Base-by-base conservation (phyloP, 306 rosid genomes). In the Acacia confusa region DNA sequence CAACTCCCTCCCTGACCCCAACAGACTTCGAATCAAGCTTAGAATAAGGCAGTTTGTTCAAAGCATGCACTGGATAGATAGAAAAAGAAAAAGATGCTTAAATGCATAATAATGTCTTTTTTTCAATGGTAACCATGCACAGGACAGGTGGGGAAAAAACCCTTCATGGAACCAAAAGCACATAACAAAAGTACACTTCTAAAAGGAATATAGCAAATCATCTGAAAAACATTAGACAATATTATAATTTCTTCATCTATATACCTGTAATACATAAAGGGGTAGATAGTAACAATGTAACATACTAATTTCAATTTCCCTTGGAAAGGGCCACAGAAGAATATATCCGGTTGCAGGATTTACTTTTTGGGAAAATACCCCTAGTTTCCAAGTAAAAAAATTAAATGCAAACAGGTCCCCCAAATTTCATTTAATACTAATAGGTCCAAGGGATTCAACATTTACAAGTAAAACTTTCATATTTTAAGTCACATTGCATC, bases 1-100 rank as follows among this genome's bases (percentile, higher is more conserved):
- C 83, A 92, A 95, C 99, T 73, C 99, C 99, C 84, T 93, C 98
- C 90, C 60, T 91, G 82, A 95, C 40, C 83, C 97, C 96, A 81
- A 93, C 91, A 75, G 97, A 86, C 93, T 92, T 95, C 7, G 99
- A 95, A 89, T 95, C 99, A 87, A 95, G 98, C 94, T 95, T 95
- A 81, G 98, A 91, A 88, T 95, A 95, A 69, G 99, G 99, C 72
- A 89, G 96, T 88, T 95, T 95, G 93, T 95, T 95, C 93, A 95
- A 93, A 80, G 99, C 91, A 85, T 93, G 98, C 84, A 95, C 99
- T 95, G 98, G 86, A 87, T 77, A 79, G 70, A 55, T 78, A 68
- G 45, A 44, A 74, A 64, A 74, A 58, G 63, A 73, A 63, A 20
- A 12, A 58, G 34, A 81, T 47, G 38, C 75, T 75, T 78, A 74